Evolutionary conservation across 441 rosid genomes (phyloP).

Genomic region (Populus hybrid): DNA sequence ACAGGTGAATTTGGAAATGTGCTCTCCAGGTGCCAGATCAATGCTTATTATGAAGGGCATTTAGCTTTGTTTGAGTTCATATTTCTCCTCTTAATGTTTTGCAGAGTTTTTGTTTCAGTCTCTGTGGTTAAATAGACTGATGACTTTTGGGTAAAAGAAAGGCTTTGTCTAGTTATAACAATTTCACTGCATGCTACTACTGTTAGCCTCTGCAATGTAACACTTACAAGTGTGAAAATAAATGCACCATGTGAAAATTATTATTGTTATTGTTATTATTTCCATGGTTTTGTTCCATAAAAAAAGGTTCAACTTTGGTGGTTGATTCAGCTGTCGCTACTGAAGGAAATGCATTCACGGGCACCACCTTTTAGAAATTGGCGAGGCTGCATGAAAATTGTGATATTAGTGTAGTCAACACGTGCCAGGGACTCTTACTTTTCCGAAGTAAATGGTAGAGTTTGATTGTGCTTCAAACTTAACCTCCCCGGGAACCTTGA

Average conservation of each 20-base stretch:
- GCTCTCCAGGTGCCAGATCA: neutral
- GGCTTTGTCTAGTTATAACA: neutral
- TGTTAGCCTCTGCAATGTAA: neutral
- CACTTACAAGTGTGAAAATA: neutral
- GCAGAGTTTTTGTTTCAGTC: neutral
- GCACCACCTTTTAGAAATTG: slow-evolving; percentile 58
- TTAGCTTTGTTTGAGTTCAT: neutral
- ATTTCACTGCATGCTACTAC: neutral
- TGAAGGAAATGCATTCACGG: slow-evolving; percentile 62
- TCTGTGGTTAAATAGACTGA: neutral
- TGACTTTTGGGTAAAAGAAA: neutral
- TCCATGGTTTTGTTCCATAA: neutral
- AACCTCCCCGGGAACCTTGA: neutral
- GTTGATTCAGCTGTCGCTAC: slow-evolving; percentile 76
- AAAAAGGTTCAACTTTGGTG: slow-evolving; percentile 49
- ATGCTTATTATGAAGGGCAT: neutral
- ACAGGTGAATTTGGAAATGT: neutral
- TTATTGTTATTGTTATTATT: no score
- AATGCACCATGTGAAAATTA: neutral
- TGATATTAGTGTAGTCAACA: neutral
- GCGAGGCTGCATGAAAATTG: slow-evolving; percentile 32
- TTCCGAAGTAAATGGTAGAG: neutral
- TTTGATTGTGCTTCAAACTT: neutral
- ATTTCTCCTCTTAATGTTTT: neutral
- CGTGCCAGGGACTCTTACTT: neutral